These are phyloP conservation scores for Ricinus communis DNA, from an alignment of 345 rosid species.

Conservation along the genomic window DNA sequence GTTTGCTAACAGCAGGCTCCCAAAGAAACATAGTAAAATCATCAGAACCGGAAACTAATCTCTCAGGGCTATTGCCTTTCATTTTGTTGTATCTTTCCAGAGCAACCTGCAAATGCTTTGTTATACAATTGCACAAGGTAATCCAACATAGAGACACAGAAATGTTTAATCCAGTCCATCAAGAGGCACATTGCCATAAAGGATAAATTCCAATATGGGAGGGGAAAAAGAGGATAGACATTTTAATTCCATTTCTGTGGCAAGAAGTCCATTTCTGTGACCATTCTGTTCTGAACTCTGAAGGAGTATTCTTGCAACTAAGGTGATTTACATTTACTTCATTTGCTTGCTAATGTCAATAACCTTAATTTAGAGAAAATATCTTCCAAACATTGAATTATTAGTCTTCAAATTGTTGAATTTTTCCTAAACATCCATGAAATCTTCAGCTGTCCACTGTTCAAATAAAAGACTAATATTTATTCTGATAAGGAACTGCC, in stretches of 20 bases:
- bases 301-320: neutral
- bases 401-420: too few species aligned
- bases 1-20: slow-evolving; percentile 86
- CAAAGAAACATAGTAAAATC: slow-evolving; percentile 95
- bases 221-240: neutral
- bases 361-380: neutral
- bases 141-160: too few species aligned
- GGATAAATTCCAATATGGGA: neutral
- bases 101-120: slow-evolving; percentile 52
- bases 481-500: too few species aligned
- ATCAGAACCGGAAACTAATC: slow-evolving; percentile 95
- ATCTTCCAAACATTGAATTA: too few species aligned
- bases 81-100: slow-evolving; percentile 76
- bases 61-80: slow-evolving; percentile 79
- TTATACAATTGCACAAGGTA: slow-evolving; percentile 4
- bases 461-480: too few species aligned
- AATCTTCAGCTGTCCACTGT: too few species aligned
- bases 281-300: too few species aligned
- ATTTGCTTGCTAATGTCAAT: too few species aligned
- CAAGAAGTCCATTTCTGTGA: too few species aligned
- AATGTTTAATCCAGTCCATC: neutral
- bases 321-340: too few species aligned
- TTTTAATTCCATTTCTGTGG: too few species aligned
- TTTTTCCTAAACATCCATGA: too few species aligned
- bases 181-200: neutral